Conservation (phyloP, 768 basidiomycete species). For the Mycena olivaceomarginata region DNA sequence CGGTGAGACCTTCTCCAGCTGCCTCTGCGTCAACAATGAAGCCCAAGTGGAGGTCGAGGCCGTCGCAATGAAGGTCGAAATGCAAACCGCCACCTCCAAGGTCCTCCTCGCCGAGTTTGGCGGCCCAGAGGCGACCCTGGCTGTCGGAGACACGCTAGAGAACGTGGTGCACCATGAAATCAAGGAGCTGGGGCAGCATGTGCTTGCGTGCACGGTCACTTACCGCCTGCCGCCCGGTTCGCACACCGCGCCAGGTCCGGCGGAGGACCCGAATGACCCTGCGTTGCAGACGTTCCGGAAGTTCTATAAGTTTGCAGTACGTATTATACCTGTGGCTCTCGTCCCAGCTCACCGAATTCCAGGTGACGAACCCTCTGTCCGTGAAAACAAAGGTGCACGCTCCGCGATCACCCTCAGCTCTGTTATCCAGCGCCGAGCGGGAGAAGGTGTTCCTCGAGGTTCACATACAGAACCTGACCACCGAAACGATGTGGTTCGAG, state of each 20-base stretch:
- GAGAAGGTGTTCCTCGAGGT: constrained; percentile 94
- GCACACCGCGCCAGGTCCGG: constrained; percentile 68
- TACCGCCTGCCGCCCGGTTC: constrained; percentile 84
- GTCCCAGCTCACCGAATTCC: constrained; percentile 22
- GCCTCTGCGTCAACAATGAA: constrained; percentile 90
- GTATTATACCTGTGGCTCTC: constrained; percentile 51
- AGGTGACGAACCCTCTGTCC: constrained; percentile 96
- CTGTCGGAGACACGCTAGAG: constrained; percentile 78
- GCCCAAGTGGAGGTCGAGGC: constrained; percentile 76
- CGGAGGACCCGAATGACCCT: constrained; percentile 72
- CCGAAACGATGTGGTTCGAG: constrained; percentile 86
- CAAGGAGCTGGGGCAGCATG: constrained; percentile 95
- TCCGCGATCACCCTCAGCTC: constrained; percentile 83
- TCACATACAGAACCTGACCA: constrained; percentile 92
- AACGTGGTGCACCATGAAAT: constrained; percentile 89
- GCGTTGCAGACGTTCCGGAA: constrained; percentile 85
- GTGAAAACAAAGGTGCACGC: constrained; percentile 96
- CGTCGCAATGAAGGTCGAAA: constrained; percentile 84
- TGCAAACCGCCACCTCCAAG: constrained; percentile 88
- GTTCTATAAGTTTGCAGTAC: constrained; percentile 93
- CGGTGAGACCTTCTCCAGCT: constrained; percentile 91
- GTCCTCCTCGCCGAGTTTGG: constrained; percentile 78
- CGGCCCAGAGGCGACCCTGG: constrained; percentile 67
- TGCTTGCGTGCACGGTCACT: constrained; percentile 88
- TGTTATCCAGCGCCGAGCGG: constrained; percentile 77